phyloP scores from a whole-genome alignment of 2,329 filamentous ascomycete genomes.

The Calonectria hongkongensis region DNA sequence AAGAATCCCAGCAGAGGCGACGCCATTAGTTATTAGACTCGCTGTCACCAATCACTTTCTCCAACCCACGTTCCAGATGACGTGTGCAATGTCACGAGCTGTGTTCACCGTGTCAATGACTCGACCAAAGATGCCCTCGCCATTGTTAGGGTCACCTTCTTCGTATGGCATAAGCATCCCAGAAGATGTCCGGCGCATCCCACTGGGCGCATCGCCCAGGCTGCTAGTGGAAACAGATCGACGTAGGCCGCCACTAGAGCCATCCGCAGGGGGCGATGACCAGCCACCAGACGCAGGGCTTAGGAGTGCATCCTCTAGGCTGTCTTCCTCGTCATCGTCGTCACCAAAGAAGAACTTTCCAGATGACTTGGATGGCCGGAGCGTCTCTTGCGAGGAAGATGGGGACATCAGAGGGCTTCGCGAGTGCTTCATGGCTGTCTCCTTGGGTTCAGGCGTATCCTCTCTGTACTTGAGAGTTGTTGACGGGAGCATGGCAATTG shows the following conservation, averaged over 20 bases:
- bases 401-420: slow-evolving; percentile 76
- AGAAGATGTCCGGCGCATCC: slow-evolving; percentile 86
- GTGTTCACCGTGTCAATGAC: slow-evolving; percentile 88
- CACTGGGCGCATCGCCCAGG: slow-evolving; percentile 71
- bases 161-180: slow-evolving; percentile 95
- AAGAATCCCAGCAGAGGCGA: slow-evolving; percentile 3
- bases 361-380: slow-evolving; percentile 81
- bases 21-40: slow-evolving; percentile 39
- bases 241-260: slow-evolving; percentile 60
- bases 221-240: slow-evolving; percentile 70
- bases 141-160: slow-evolving; percentile 78
- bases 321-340: slow-evolving; percentile 75
- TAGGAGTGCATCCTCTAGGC: slow-evolving; percentile 62
- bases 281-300: slow-evolving; percentile 58
- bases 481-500: slow-evolving; percentile 89
- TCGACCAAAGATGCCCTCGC: slow-evolving; percentile 82
- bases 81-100: slow-evolving; percentile 81
- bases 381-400: slow-evolving; percentile 88
- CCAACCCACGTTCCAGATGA: slow-evolving; percentile 84
- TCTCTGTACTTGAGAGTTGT: slow-evolving; percentile 91
- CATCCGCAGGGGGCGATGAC: slow-evolving; percentile 55
- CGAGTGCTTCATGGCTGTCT: slow-evolving; percentile 78
- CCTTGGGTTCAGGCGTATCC: slow-evolving; percentile 81
- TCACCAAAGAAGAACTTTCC: slow-evolving; percentile 78
- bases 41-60: slow-evolving; percentile 54